Evolutionary conservation across 1,139 yeast species (phyloP).

Genomic region (Martiniozyma asiatica): DNA sequence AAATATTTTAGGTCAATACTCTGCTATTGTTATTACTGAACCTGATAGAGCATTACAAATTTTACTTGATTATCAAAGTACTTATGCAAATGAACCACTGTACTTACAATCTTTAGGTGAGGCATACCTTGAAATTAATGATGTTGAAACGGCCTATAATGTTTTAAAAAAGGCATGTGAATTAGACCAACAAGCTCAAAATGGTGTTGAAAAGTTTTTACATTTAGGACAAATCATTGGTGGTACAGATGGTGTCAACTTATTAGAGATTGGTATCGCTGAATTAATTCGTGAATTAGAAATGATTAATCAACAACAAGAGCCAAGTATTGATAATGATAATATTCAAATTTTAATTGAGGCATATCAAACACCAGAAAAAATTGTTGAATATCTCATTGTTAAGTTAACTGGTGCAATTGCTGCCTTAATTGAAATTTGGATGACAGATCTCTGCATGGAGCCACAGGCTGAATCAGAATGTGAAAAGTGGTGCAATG

Average conservation of each 20-base stretch:
- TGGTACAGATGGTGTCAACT: conserved; percentile 61
- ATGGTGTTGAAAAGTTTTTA: conserved; percentile 70
- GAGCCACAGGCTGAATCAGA: conserved; percentile 73
- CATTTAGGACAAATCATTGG: conserved; percentile 89
- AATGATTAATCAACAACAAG: conserved; percentile 22
- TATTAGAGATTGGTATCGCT: conserved; percentile 52
- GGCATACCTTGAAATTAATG: conserved; percentile 63
- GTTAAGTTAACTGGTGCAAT: conserved; percentile 61
- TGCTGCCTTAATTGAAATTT: conserved; percentile 81
- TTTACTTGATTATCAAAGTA: conserved; percentile 23
- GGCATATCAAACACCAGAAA: conserved; percentile 23
- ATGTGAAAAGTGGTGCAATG: conserved; percentile 63
- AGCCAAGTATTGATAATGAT: conserved; percentile 21
- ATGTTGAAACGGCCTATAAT: conserved; percentile 66
- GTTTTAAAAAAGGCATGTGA: conserved; percentile 52
- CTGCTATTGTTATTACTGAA: conserved; percentile 25
- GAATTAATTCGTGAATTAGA: conserved; percentile 30
- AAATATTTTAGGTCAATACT: conserved; percentile 4
- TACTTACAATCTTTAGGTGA: conserved; percentile 54
- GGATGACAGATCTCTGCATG: conserved; percentile 99
- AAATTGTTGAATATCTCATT: conserved; percentile 25
- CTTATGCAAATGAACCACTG: conserved; percentile 23
- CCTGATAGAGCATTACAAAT: conserved; percentile 30
- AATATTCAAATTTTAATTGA: conserved; percentile 15
- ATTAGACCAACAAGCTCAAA: conserved; percentile 51